Evolutionary conservation across 1,284 basidiomycete genomes (phyloP).

Genomic region (Termitomyces sp.): DNA sequence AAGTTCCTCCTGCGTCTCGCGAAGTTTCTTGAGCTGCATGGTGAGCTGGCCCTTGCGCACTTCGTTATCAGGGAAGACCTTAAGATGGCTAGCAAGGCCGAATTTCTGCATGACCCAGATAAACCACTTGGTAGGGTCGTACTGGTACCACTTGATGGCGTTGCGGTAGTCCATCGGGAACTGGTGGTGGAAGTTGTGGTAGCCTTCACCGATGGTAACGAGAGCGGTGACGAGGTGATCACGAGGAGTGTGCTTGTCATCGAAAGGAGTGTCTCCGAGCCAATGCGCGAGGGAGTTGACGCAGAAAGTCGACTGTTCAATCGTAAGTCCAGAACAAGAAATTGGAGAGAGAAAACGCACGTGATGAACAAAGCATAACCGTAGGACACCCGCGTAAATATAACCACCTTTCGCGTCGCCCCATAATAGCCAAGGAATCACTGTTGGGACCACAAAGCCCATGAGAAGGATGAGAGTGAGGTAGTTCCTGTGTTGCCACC

Average conservation of each 20-base stretch:
- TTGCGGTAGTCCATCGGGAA: conserved; percentile 95
- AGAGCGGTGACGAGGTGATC: conserved; percentile 87
- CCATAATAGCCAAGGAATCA: conserved; percentile 79
- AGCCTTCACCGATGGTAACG: conserved; percentile 88
- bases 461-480: conserved; percentile 65
- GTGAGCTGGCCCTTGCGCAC: conserved; percentile 88
- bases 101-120: conserved; percentile 63
- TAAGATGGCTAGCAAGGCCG: conserved; percentile 83
- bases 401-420: conserved; percentile 82
- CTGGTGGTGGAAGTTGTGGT: conserved; percentile 96
- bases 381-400: conserved; percentile 80
- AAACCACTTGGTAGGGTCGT: conserved; percentile 90
- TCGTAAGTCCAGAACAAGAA: conserved; percentile 1
- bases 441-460: conserved; percentile 71
- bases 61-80: conserved; percentile 91
- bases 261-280: conserved; percentile 88
- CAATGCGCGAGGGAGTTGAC: conserved; percentile 95
- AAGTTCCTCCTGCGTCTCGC: conserved; percentile 65
- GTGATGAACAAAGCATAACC: conserved; percentile 87
- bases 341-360: conserved; percentile 37
- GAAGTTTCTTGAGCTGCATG: conserved; percentile 86
- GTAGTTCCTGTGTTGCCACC: conserved; percentile 88
- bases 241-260: conserved; percentile 92
- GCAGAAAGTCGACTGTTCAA: conserved; percentile 80
- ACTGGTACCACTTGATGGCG: conserved; percentile 90